Evolutionary conservation across 148 eudicot genomes (phyloP).

Genomic region (Fallopia convolvulus): DNA sequence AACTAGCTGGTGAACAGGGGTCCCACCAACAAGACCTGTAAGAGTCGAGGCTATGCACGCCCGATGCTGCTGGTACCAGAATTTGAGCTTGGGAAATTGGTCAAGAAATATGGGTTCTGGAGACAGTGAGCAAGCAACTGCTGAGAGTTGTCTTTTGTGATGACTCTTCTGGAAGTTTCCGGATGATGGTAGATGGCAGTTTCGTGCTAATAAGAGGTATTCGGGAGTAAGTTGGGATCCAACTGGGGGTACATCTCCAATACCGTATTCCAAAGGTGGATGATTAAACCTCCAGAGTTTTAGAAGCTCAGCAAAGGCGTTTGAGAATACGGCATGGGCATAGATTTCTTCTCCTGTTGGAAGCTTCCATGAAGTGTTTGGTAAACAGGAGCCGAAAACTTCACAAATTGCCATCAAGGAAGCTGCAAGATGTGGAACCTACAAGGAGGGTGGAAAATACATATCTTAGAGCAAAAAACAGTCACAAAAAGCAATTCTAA

Average conservation of each 20-base stretch:
- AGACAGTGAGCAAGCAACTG: conserved; percentile 47
- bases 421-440: conserved; percentile 95
- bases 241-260: conserved; percentile 94
- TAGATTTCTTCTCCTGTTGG: conserved; percentile 77
- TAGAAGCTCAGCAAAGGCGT: conserved; percentile 83
- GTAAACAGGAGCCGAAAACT: conserved; percentile 81
- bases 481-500: background rate
- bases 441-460: conserved; percentile 9
- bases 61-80: conserved; percentile 89
- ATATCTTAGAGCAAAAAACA: background rate
- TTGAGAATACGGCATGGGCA: conserved; percentile 76
- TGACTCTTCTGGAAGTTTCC: conserved; percentile 40
- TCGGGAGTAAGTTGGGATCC: conserved; percentile 95
- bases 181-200: conserved; percentile 66
- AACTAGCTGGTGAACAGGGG: conserved; percentile 74
- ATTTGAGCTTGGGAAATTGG: conserved; percentile 74
- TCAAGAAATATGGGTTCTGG: conserved; percentile 75
- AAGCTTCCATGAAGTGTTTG: conserved; percentile 60
- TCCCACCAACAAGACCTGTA: conserved; percentile 73
- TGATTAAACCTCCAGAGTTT: conserved; percentile 95
- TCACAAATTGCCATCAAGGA: conserved; percentile 96
- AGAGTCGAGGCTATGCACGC: conserved; percentile 90
- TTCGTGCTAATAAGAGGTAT: conserved; percentile 66
- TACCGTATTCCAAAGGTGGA: conserved; percentile 79
- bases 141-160: conserved; percentile 48